Evolutionary conservation across 1,139 yeast genomes (phyloP).

Genomic region (Candida dubliniensis): DNA sequence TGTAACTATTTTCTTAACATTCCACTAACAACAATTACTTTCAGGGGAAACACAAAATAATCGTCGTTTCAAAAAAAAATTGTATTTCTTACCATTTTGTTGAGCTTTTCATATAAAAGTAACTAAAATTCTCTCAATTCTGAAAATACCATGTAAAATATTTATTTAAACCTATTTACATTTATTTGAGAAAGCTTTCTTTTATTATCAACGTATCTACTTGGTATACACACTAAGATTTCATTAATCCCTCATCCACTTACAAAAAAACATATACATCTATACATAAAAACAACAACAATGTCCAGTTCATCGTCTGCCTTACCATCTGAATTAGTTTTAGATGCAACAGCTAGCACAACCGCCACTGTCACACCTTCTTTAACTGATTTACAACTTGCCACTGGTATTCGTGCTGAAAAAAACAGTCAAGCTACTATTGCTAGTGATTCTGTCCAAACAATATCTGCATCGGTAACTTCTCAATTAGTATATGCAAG

Average conservation of each 20-base stretch:
- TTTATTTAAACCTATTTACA: too few species aligned
- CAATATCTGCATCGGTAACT: background rate
- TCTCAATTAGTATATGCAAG: slow-evolving; percentile 8
- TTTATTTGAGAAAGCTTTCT: too few species aligned
- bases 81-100: too few species aligned
- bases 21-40: too few species aligned
- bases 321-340: slow-evolving; percentile 7
- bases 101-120: too few species aligned
- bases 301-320: background rate
- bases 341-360: slow-evolving; percentile 2
- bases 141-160: too few species aligned
- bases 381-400: slow-evolving; percentile 12
- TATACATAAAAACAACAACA: background rate
- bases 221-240: too few species aligned
- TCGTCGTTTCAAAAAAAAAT: too few species aligned
- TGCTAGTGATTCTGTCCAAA: background rate
- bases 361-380: slow-evolving; percentile 13
- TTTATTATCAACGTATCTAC: too few species aligned
- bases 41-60: too few species aligned
- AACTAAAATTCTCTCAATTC: too few species aligned
- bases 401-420: slow-evolving; percentile 7
- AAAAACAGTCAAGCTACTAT: slow-evolving; percentile 5
- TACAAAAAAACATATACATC: background rate
- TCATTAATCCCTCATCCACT: background rate
- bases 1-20: too few species aligned